phyloP scores from a whole-genome alignment of 2,329 filamentous ascomycete genomes.

The Orbilia oligospora region DNA sequence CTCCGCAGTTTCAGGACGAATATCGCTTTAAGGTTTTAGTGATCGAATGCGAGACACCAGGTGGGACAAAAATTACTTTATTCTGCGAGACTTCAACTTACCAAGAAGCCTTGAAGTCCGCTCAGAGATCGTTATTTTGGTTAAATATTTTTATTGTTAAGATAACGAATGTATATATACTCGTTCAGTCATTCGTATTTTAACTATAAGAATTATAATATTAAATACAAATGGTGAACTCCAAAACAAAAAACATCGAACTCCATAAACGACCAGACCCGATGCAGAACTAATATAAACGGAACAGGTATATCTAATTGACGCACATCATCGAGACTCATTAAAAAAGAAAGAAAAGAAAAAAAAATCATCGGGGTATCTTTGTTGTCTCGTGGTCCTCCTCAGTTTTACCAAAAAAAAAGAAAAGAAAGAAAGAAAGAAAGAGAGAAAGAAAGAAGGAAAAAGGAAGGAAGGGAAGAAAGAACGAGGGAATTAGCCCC shows the following conservation, averaged over 20 bases:
- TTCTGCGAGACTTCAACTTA: no score
- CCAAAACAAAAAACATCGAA: constrained; percentile 3
- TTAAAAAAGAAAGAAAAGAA: no score
- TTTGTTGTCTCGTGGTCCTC: neutral
- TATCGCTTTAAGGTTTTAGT: neutral
- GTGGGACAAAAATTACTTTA: neutral
- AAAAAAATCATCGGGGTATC: neutral
- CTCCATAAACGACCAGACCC: constrained; percentile 26
- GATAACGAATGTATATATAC: neutral
- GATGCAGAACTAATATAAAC: constrained; percentile 21
- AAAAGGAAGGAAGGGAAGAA: no score
- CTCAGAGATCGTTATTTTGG: neutral
- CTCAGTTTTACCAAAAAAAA: neutral
- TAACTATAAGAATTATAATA: constrained; percentile 16
- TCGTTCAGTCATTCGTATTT: constrained; percentile 10
- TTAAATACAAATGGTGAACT: constrained; percentile 6
- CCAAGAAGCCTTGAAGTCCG: no score
- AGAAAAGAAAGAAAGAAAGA: no score
- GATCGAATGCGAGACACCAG: neutral
- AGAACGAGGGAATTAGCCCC: constrained; percentile 65
- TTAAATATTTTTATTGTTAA: neutral
- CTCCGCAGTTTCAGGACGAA: neutral
- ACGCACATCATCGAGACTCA: neutral
- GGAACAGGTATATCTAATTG: neutral
- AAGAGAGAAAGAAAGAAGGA: no score